Conservation (phyloP, 805 yeast species). For the Monosporozyma siamensis region DNA sequence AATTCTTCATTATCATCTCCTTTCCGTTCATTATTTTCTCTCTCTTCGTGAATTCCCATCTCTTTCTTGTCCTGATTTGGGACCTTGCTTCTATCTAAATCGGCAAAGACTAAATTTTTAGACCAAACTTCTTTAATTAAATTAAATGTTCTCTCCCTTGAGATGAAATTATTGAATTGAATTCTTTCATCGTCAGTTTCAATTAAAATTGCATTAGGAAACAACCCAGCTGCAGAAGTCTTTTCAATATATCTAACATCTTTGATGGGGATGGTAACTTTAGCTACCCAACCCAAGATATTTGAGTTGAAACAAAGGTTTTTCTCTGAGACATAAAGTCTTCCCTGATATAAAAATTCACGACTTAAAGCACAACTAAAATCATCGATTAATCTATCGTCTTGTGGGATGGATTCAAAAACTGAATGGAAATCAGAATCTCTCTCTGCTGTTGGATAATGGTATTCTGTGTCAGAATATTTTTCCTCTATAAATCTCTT, state of each 20-base stretch:
- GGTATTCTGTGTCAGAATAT: slow-evolving; percentile 47
- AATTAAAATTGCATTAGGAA: slow-evolving; percentile 79
- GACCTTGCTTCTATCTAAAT: background rate
- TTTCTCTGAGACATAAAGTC: slow-evolving; percentile 70
- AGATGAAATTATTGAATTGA: slow-evolving; percentile 78
- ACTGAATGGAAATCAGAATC: slow-evolving; percentile 69
- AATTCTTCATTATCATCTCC: slow-evolving; percentile 20
- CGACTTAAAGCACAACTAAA: slow-evolving; percentile 79
- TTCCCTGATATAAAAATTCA: slow-evolving; percentile 82
- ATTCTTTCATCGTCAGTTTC: slow-evolving; percentile 57
- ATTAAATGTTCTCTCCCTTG: slow-evolving; percentile 70
- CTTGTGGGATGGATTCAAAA: slow-evolving; percentile 56
- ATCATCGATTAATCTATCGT: slow-evolving; percentile 74
- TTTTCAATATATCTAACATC: slow-evolving; percentile 62
- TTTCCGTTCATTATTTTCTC: slow-evolving; percentile 28
- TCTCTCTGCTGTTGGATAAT: slow-evolving; percentile 55
- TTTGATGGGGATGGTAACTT: slow-evolving; percentile 56
- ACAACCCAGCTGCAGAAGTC: slow-evolving; percentile 76
- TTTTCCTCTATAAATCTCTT: slow-evolving; percentile 49
- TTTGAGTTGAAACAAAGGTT: slow-evolving; percentile 75
- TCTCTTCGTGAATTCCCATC: slow-evolving; percentile 12
- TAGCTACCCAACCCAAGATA: slow-evolving; percentile 85
- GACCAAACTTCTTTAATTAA: slow-evolving; percentile 67
- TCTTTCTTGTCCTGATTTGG: slow-evolving; percentile 24
- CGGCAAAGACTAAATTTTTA: slow-evolving; percentile 20